Conservation (phyloP, 2,329 filamentous ascomycete species). For the Dothiorella sarmentorum region DNA sequence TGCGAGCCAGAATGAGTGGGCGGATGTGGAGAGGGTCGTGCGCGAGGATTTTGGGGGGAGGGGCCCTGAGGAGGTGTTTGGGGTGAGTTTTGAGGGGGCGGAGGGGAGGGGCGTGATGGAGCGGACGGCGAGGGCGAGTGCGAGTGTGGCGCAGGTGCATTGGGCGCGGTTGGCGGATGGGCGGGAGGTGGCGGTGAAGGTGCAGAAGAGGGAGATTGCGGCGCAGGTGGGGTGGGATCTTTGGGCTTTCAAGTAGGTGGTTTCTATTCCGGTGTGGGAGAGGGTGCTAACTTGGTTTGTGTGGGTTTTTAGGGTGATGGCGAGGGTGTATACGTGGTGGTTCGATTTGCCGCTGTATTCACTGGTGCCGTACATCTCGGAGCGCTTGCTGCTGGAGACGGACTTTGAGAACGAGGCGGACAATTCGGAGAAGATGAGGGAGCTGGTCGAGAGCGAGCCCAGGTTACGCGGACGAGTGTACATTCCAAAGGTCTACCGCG, state of each 20-base stretch:
- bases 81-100: slow-evolving; percentile 72
- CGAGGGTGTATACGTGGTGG: slow-evolving; percentile 76
- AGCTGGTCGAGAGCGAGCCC: slow-evolving; percentile 71
- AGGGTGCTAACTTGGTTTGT: neutral
- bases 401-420: slow-evolving; percentile 90
- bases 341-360: slow-evolving; percentile 93
- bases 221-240: slow-evolving; percentile 92
- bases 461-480: slow-evolving; percentile 78
- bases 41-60: slow-evolving; percentile 82
- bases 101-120: slow-evolving; percentile 65
- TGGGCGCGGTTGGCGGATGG: slow-evolving; percentile 87
- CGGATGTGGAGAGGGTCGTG: slow-evolving; percentile 79
- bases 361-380: slow-evolving; percentile 86
- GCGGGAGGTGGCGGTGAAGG: slow-evolving; percentile 88
- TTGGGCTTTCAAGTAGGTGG: slow-evolving; percentile 79
- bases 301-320: slow-evolving; percentile 59
- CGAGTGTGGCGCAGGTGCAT: slow-evolving; percentile 94
- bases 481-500: slow-evolving; percentile 77
- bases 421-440: slow-evolving; percentile 81
- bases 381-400: slow-evolving; percentile 87
- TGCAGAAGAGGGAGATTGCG: slow-evolving; percentile 92
- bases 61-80: slow-evolving; percentile 86
- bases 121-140: slow-evolving; percentile 70
- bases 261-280: no score
- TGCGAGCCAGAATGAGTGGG: slow-evolving; percentile 88